These are phyloP conservation scores for Platanthera zijinensis DNA, from an alignment of 106 monocot species.

Conservation along the genomic window DNA sequence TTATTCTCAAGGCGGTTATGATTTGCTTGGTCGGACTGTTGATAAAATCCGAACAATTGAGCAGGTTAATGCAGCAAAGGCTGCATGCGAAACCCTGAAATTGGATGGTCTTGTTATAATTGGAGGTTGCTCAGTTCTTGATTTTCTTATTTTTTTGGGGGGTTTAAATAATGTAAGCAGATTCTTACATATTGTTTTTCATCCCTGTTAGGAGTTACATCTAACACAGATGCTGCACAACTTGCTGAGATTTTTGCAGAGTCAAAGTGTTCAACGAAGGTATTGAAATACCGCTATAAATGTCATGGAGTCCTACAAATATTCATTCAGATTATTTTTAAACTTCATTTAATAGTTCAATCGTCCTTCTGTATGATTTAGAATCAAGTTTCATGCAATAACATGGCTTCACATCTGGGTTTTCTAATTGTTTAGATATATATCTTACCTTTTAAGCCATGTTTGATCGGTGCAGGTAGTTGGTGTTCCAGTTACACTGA, in stretches of 20 bases:
- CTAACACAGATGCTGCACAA: conserved; percentile 56
- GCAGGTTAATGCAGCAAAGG: conserved; percentile 44
- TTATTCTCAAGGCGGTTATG: conserved; percentile 32
- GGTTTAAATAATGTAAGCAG: neutral
- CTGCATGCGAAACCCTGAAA: conserved; percentile 28
- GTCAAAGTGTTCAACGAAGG: conserved; percentile 41
- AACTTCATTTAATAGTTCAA: neutral
- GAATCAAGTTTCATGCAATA: neutral
- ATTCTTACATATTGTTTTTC: neutral
- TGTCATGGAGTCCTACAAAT: neutral
- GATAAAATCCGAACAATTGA: conserved; percentile 50
- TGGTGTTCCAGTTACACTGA: conserved; percentile 46
- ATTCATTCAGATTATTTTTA: neutral
- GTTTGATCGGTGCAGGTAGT: conserved; percentile 20
- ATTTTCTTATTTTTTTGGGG: neutral
- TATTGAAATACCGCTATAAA: neutral
- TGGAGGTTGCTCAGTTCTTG: conserved; percentile 31
- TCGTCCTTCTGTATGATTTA: neutral
- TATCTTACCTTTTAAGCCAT: neutral
- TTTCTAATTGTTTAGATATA: neutral
- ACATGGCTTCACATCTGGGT: neutral
- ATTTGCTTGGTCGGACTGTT: conserved; percentile 42
- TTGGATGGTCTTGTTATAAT: conserved; percentile 46
- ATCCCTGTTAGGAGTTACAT: conserved; percentile 33
- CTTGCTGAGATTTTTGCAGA: conserved; percentile 60